Evolutionary conservation across 169 alveolate species (phyloP).

Genomic region (Plasmodium falciparum): DNA sequence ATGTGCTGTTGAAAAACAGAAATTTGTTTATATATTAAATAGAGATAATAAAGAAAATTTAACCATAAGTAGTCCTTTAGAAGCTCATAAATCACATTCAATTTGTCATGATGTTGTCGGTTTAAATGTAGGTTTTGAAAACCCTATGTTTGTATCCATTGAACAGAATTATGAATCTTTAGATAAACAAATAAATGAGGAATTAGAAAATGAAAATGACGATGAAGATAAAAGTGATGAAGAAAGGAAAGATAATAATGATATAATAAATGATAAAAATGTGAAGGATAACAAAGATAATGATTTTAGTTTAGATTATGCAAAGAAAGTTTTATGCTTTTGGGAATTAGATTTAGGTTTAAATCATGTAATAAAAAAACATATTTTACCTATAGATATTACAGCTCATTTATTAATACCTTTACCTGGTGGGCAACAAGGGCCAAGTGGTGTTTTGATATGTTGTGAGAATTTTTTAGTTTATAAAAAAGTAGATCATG

Average conservation of each 20-base stretch:
- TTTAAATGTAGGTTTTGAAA: conserved; percentile 96
- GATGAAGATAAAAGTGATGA: conserved; percentile 20
- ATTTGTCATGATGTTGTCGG: conserved; percentile 95
- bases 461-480: conserved; percentile 96
- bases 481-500: conserved; percentile 95
- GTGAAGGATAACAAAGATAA: conserved; percentile 68
- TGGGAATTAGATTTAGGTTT: conserved; percentile 99
- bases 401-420: conserved; percentile 94
- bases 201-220: conserved; percentile 8
- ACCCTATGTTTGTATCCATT: conserved; percentile 97
- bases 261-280: conserved; percentile 85
- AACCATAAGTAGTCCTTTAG: conserved; percentile 97
- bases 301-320: conserved; percentile 84
- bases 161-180: conserved; percentile 93
- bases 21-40: conserved; percentile 97
- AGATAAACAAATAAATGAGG: conserved; percentile 89
- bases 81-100: conserved; percentile 96
- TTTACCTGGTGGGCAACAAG: conserved; percentile 96
- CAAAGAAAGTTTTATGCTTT: conserved; percentile 91
- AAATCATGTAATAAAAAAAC: conserved; percentile 97
- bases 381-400: conserved; percentile 86
- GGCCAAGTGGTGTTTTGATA: conserved; percentile 98
- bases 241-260: conserved; percentile 24
- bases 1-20: conserved; percentile 98
- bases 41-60: conserved; percentile 94